phyloP scores from a whole-genome alignment of 768 basidiomycete species.

The Pulveroboletus ravenelii region DNA sequence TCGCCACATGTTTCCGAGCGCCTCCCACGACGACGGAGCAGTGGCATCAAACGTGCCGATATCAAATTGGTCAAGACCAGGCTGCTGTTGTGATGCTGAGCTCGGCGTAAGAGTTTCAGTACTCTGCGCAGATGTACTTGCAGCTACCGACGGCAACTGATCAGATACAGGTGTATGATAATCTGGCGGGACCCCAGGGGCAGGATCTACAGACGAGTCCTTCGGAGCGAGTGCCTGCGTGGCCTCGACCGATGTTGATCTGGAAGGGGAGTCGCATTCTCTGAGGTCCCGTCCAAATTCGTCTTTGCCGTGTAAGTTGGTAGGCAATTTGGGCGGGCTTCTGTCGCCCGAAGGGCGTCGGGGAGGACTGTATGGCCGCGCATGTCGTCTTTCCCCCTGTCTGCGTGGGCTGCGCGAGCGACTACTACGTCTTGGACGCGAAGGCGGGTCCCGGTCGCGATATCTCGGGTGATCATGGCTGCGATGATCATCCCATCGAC shows the following conservation, averaged over 20 bases:
- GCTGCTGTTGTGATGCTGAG: constrained; percentile 38
- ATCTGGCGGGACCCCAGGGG: constrained; percentile 42
- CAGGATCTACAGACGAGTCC: constrained; percentile 38
- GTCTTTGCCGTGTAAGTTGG: constrained; percentile 54
- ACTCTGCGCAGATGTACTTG: constrained; percentile 53
- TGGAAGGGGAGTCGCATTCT: constrained; percentile 39
- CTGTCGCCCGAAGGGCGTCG: constrained; percentile 37
- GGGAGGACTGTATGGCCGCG: constrained; percentile 59
- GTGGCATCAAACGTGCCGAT: constrained; percentile 69
- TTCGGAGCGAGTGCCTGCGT: constrained; percentile 27
- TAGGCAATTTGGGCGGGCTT: constrained; percentile 20
- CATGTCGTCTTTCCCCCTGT: constrained; percentile 45
- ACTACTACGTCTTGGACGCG: constrained; percentile 56
- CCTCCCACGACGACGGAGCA: constrained; percentile 72
- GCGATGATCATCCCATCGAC: constrained; percentile 61
- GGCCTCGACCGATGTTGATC: constrained; percentile 24
- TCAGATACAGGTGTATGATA: constrained; percentile 43
- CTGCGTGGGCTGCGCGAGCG: constrained; percentile 76
- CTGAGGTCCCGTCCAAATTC: constrained; percentile 85
- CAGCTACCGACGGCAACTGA: constrained; percentile 43
- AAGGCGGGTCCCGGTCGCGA: constrained; percentile 40
- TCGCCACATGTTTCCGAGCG: constrained; percentile 74
- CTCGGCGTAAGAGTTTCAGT: constrained; percentile 27
- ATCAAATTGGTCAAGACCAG: constrained; percentile 67
- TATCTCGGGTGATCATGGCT: constrained; percentile 37